Evolutionary conservation across 345 rosid species (phyloP).

Genomic region (Pseudoturritis turrita): DNA sequence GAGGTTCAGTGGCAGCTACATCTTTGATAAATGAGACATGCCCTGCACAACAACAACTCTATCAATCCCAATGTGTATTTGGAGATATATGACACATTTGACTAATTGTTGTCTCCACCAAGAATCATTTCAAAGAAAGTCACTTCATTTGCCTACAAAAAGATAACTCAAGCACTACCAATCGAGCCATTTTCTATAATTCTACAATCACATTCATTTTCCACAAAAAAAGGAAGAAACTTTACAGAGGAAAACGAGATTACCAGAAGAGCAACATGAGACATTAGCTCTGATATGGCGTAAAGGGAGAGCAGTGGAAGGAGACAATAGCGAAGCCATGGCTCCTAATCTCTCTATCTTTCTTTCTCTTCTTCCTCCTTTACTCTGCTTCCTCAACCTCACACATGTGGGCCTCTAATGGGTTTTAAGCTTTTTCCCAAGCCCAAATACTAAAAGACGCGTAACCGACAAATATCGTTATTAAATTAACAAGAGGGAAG

Average conservation of each 20-base stretch:
- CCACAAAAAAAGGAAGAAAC: background rate
- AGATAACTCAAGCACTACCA: background rate
- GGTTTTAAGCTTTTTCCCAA: background rate
- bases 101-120: background rate
- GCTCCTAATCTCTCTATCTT: constrained; percentile 20
- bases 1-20: constrained; percentile 67
- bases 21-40: constrained; percentile 71
- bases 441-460: constrained; percentile 1
- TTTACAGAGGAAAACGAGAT: background rate
- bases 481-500: constrained; percentile 12
- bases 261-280: constrained; percentile 55
- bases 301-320: constrained; percentile 35
- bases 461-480: constrained; percentile 29
- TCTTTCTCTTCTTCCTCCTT: background rate
- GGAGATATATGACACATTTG: background rate
- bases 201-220: background rate
- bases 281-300: constrained; percentile 38
- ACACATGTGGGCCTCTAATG: background rate
- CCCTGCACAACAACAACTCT: constrained; percentile 36
- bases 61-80: background rate
- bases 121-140: background rate
- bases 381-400: constrained; percentile 4
- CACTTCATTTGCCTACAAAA: background rate
- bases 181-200: background rate
- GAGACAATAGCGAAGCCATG: constrained; percentile 33